Percentiles rank a stretch among this genome's conserved stretches.
phyloP scores from a whole-genome alignment of 179 eudicot species.

The Pouteria campechiana region DNA sequence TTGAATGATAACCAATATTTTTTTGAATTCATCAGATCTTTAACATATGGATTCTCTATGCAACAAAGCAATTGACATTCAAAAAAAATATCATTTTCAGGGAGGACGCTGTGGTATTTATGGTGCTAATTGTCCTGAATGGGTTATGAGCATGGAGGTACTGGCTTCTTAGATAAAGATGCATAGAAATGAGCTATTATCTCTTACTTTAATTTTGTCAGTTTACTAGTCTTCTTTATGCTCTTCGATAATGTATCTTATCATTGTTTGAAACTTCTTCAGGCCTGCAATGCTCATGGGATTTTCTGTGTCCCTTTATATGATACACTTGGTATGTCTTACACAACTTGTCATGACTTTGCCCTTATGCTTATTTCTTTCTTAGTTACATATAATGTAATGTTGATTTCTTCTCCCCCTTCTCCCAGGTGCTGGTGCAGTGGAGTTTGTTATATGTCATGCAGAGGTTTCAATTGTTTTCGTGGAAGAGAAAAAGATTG shows the following conservation, averaged over 20 bases:
- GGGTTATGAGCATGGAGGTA: conserved; percentile 99
- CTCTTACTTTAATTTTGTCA: background rate
- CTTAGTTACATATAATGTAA: background rate
- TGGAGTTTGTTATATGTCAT: conserved; percentile 79
- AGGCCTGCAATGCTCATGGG: conserved; percentile 99
- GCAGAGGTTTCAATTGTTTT: conserved; percentile 81
- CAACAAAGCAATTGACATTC: no score
- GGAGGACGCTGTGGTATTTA: conserved; percentile 87
- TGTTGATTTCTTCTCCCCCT: background rate
- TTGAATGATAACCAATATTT: no score
- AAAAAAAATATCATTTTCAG: conserved; percentile 35
- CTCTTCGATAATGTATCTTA: conserved; percentile 1
- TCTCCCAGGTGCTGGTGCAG: conserved; percentile 82
- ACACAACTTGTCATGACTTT: no score
- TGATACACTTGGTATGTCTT: conserved; percentile 72
- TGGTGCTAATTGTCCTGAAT: conserved; percentile 73
- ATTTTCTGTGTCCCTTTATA: conserved; percentile 80
- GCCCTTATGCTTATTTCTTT: background rate
- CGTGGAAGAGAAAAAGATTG: conserved; percentile 87
- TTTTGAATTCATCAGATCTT: no score
- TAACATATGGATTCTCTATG: no score
- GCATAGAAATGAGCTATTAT: background rate
- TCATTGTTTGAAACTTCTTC: conserved; percentile 16
- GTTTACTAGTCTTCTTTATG: background rate
- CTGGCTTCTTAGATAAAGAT: background rate